Evolutionary conservation across 257 asterid genomes (phyloP), one percentile per base, ranked within the genome.

Genomic region (Rubia yunnanensis): DNA sequence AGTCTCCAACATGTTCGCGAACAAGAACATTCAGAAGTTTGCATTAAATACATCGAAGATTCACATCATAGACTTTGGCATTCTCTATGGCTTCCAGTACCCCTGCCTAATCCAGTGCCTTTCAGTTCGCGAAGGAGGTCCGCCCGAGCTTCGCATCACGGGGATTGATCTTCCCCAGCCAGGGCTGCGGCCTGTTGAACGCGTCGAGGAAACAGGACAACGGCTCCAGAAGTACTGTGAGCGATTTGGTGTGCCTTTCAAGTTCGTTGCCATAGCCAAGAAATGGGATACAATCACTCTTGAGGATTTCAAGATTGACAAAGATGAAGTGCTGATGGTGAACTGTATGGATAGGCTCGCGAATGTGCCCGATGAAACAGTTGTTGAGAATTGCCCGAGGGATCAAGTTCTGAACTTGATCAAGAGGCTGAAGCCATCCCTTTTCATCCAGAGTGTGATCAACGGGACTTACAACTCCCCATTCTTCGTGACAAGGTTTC

Each of bases 141-240:
- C 83, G 26, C 77, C 80, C 20, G 55, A 59, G 64, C 76, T 78
- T 35, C 78, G 78, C 32, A 75, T 78, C 61, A 78, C 83, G 0
- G 83, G 83, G 31, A 67, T 78, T 17, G 83, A 78, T 20, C 77
- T 75, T 60, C 83, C 83, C 39, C 83, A 78, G 58, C 78, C 83
- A 6, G 83, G 83, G 6, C 69, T 78, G n/a, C 73, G 79, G 2
- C 83, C 83, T 24, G 78, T 73, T 22, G 80, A 66, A 66, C 72
- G 83, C 60, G 83, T 78, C 27, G 73, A 72, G 69, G 83, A 73
- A 24, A 78, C 80, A 50, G 83, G 83, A 10, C 75, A 34, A 66
- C 75, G 83, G 18, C 52, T 78, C 17, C 65, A 58, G 41, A 66
- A 67, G 57, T 78, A 74, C 60, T 78, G 80, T 9, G 54, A 75